Base-by-base conservation (phyloP, 1,284 basidiomycete genomes). In the Golubevia pallescens region DNA sequence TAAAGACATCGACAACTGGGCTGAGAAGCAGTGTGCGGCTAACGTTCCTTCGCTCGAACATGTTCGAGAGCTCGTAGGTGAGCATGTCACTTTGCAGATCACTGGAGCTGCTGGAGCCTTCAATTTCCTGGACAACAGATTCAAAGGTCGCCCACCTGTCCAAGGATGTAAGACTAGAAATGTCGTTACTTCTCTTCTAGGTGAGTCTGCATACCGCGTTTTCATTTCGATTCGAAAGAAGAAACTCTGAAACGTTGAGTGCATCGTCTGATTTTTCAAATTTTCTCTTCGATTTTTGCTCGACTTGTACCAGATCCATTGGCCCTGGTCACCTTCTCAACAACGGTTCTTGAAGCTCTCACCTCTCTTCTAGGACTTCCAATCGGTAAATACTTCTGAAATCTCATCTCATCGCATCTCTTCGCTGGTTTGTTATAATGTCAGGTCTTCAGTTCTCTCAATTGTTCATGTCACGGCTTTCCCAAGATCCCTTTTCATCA, bases 61-160 rank as follows among this genome's bases (percentile, higher is more conserved):
- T 21, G 52, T 24, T 19, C 16, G 51, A 28, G 57, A 56, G 19
- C 54, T 57, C 2, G 55, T 57, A 16, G 60, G 60, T 14, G 16
- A 54, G 21, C 60, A 62, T 51, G 23, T 57, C 23, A 38, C 48
- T 13, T 42, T 57, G 3, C 54, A 28, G 20, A 34, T 57, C 14
- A 54, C 57, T 19, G 60, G 60, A 23, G 42, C 60, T 32, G 42
- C 60, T 23, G 60, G 54, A 19, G 60, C 60, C 19, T 62, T 62
- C 60, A 62, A 62, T 51, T 62, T 54, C 34, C 19, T 62, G 54
- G 60, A 62, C 24, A 57, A 34, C 6, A 28, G 60, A 16, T 62
- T 62, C 60, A 28, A 62, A 34, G 54, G 52, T n/a, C 23, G 42
- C 19, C 60, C 60, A n/a, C 54, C 57, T 20, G 20, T 62, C 2